These are phyloP conservation scores for Tetrastigma voinierianum DNA, from an alignment of 164 flowering plant species.

Conservation along the genomic window DNA sequence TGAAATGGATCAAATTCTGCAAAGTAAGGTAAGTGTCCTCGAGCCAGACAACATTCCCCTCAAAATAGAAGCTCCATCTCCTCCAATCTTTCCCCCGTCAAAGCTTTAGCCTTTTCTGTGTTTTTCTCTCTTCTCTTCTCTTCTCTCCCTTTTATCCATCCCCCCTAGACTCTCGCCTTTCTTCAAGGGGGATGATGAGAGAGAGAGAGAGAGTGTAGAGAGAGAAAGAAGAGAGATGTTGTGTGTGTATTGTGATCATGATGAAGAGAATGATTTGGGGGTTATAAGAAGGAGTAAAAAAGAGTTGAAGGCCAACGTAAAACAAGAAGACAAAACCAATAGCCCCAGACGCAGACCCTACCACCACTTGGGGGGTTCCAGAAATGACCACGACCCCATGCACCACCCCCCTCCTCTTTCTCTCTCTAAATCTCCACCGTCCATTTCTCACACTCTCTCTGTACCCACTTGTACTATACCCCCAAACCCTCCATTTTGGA, in stretches of 20 bases:
- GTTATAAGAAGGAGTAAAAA: conserved; percentile 29
- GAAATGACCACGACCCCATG: conserved; percentile 42
- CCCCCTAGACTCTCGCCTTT: conserved; percentile 48
- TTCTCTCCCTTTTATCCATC: conserved; percentile 14
- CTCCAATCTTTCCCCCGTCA: neutral
- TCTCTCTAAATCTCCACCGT: neutral
- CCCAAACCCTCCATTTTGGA: conserved; percentile 14
- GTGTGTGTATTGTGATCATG: neutral
- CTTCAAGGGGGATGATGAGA: conserved; percentile 37
- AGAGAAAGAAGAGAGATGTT: neutral
- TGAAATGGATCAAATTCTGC: conserved; percentile 2
- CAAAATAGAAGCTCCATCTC: conserved; percentile 26
- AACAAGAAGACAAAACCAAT: conserved; percentile 26
- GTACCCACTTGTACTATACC: neutral
- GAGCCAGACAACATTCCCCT: conserved; percentile 67
- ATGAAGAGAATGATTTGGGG: conserved; percentile 35
- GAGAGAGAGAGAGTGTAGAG: conserved; percentile 10
- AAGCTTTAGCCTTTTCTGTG: neutral
- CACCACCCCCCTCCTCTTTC: conserved; percentile 13
- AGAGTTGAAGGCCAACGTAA: conserved; percentile 13
- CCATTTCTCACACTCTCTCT: neutral
- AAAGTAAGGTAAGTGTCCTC: conserved; percentile 37
- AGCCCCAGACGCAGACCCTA: conserved; percentile 26
- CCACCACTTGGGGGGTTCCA: conserved; percentile 28
- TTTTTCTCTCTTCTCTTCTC: neutral